Base-by-base conservation (phyloP, 495 filamentous ascomycete species). In the Baudoinia panamericana region DNA sequence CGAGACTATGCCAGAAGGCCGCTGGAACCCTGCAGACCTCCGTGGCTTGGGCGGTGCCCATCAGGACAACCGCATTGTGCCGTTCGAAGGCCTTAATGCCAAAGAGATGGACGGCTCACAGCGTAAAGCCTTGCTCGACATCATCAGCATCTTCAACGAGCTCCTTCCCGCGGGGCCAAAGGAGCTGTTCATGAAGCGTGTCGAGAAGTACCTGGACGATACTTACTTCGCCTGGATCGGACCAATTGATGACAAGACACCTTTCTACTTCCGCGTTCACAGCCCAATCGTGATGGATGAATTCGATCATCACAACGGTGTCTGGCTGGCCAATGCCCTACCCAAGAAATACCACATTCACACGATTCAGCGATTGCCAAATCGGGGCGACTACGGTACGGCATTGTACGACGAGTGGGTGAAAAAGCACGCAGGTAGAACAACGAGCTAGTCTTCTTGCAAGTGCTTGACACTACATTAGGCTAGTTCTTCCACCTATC, bases 401-500 rank as follows among this genome's bases (percentile, higher is more conserved):
- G 72, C 70, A 8, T 46, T 77, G 27, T 50, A 45, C 26, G 47
- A 50, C 15, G 47, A 50, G 25, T 50, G 42, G 42, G 10, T 38
- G 19, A 9, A 29, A 28, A 4, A 37, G 41, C 20, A 41, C 11
- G 18, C 3, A 34, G 31, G 31, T n/a, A n/a, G n/a, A n/a, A n/a
- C n/a, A n/a, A n/a, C n/a, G n/a, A n/a, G n/a, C n/a, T n/a, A n/a
- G n/a, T n/a, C n/a, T n/a, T n/a, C n/a, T n/a, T n/a, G n/a, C n/a
- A n/a, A n/a, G n/a, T n/a, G n/a, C n/a, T n/a, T 33, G 30, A 37
- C 17, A 20, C 30, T 66, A 94, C 87, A 95, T 94, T 53, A 97
- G 66, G 63, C 85, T 96, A 43, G 77, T 86, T 55, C 90, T 66
- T 16, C 90, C 92, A 3, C 90, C 90, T 56, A 97, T 72, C 61